A percentile compares a stretch with the other conserved stretches of the same genome.
These are phyloP conservation scores for Lipomyces orientalis DNA, from an alignment of 805 yeast species.

Conservation along the genomic window DNA sequence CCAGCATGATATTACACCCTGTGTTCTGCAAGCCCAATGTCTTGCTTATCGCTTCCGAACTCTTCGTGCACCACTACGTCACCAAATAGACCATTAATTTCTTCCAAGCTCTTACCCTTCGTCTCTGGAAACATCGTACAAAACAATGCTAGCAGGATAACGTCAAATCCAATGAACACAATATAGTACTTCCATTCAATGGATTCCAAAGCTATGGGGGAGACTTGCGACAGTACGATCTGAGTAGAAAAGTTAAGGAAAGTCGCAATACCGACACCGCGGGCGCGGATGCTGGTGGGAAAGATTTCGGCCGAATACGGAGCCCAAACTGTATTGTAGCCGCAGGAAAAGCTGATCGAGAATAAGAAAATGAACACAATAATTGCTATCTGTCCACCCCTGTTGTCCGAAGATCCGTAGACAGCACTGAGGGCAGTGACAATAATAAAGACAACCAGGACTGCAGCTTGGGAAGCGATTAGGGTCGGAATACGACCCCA, in stretches of 20 bases:
- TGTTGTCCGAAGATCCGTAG: conserved; percentile 26
- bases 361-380: conserved; percentile 44
- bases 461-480: conserved; percentile 15
- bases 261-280: conserved; percentile 61
- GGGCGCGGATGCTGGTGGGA: conserved; percentile 70
- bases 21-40: too few species aligned
- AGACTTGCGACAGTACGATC: conserved; percentile 9
- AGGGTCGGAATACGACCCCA: conserved; percentile 30
- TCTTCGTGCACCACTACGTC: not conserved
- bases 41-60: not conserved
- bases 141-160: conserved; percentile 40
- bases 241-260: conserved; percentile 52
- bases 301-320: conserved; percentile 60
- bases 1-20: too few species aligned
- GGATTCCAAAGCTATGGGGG: conserved; percentile 21
- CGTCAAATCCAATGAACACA: conserved; percentile 24
- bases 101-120: conserved; percentile 28
- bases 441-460: conserved; percentile 11
- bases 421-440: conserved; percentile 4
- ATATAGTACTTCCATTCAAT: conserved; percentile 28
- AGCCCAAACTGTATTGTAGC: conserved; percentile 48
- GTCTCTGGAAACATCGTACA: conserved; percentile 30
- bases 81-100: conserved; percentile 29
- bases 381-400: conserved; percentile 38
- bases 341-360: conserved; percentile 44